A percentile compares a stretch with the other conserved stretches of the same genome.
Conservation (phyloP, 2,329 filamentous ascomycete species). For the Nigrospora oryzae region DNA sequence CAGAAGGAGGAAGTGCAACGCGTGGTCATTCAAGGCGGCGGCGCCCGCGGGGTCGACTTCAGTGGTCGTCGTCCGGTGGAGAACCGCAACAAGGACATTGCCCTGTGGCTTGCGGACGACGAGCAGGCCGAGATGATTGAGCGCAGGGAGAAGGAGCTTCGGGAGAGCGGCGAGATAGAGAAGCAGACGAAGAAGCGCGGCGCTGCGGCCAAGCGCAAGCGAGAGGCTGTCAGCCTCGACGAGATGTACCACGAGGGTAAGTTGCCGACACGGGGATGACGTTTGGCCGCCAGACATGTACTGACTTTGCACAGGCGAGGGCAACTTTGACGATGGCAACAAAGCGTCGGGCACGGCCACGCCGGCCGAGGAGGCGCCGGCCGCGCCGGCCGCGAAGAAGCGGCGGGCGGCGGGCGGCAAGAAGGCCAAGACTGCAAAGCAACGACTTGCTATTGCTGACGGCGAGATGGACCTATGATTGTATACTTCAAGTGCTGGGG, state of each 20-base stretch:
- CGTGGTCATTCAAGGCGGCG: constrained; percentile 89
- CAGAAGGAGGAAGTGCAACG: constrained; percentile 99
- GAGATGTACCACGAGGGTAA: constrained; percentile 99
- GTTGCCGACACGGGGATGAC: constrained; percentile 22
- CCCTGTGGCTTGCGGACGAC: constrained; percentile 97
- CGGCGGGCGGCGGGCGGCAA: constrained; percentile 40
- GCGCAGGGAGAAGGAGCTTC: constrained; percentile 78
- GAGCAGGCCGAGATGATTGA: constrained; percentile 93
- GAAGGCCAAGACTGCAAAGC: constrained; percentile 61
- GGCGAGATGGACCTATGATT: constrained; percentile 37
- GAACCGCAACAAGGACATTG: constrained; percentile 95
- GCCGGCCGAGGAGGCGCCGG: constrained; percentile 52
- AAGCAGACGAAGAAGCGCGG: constrained; percentile 52
- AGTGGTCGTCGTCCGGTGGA: constrained; percentile 81
- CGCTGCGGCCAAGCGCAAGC: constrained; percentile 40
- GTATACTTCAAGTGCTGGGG: no score
- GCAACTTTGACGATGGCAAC: constrained; percentile 83
- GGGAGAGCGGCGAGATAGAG: constrained; percentile 61
- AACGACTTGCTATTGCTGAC: constrained; percentile 60
- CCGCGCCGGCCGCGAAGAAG: constrained; percentile 46
- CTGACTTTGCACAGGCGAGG: constrained; percentile 63
- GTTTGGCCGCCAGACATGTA: constrained; percentile 2
- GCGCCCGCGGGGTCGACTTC: constrained; percentile 84
- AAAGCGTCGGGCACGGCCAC: constrained; percentile 84
- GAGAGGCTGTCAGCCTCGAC: constrained; percentile 63